phyloP scores from a whole-genome alignment of 331 rosid genomes.

The Telfairia occidentalis region DNA sequence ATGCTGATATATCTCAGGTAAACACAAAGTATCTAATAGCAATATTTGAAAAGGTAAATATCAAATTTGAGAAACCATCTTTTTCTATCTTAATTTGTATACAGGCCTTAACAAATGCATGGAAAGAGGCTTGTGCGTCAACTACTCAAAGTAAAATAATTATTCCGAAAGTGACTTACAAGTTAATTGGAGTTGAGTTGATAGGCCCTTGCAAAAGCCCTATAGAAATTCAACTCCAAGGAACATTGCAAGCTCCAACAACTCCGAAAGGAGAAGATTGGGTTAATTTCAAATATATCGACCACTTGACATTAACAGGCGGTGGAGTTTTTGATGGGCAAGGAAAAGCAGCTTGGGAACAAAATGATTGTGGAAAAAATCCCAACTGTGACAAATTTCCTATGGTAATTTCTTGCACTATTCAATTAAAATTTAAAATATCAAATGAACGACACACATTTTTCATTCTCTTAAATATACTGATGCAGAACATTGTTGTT shows the following conservation, averaged over 20 bases:
- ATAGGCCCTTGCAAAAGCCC: conserved; percentile 48
- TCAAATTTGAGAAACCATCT: too few relatives aligned
- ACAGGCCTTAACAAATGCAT: conserved; percentile 34
- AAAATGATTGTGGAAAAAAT: conserved; percentile 13
- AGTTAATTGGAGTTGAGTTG: neutral
- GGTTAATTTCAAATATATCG: conserved; percentile 18
- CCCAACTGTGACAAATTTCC: conserved; percentile 20
- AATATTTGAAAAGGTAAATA: too few relatives aligned
- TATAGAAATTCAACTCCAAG: conserved; percentile 24
- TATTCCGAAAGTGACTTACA: conserved; percentile 19
- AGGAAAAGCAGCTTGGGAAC: conserved; percentile 33
- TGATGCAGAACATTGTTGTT: too few relatives aligned
- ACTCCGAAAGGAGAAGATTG: conserved; percentile 6
- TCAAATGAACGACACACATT: too few relatives aligned
- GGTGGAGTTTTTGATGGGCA: conserved; percentile 41
- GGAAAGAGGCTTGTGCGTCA: conserved; percentile 40
- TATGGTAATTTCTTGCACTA: too few relatives aligned
- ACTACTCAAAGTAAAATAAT: neutral
- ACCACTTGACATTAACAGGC: conserved; percentile 23
- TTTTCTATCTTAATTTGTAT: too few relatives aligned
- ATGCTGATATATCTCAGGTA: too few relatives aligned
- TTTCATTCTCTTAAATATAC: too few relatives aligned
- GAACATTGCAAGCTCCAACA: conserved; percentile 31
- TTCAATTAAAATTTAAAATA: too few relatives aligned
- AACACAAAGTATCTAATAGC: too few relatives aligned